phyloP scores from a whole-genome alignment of 2,329 filamentous ascomycete genomes.

The Colletotrichum sansevieriae region DNA sequence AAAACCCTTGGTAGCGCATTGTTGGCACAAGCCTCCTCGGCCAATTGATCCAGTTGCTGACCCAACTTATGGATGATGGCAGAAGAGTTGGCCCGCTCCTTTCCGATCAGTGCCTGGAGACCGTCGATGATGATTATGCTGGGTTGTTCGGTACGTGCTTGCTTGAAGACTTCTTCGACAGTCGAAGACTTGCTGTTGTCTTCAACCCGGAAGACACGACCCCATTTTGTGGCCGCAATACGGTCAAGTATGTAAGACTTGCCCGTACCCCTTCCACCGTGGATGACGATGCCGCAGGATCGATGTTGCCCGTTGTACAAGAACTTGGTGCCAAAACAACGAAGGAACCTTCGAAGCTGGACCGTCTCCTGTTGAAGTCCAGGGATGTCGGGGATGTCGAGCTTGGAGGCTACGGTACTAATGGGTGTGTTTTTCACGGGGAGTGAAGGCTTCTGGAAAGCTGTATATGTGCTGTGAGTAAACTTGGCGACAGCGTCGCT shows the following conservation, averaged over 20 bases:
- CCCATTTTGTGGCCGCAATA: slow-evolving; percentile 78
- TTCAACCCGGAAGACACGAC: slow-evolving; percentile 73
- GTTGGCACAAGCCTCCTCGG: slow-evolving; percentile 52
- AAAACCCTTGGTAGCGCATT: slow-evolving; percentile 69
- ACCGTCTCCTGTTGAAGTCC: slow-evolving; percentile 72
- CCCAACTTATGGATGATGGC: slow-evolving; percentile 65
- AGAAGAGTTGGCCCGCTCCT: slow-evolving; percentile 65
- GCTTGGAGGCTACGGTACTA: slow-evolving; percentile 42
- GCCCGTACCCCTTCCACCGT: slow-evolving; percentile 87
- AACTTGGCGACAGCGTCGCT: slow-evolving; percentile 60
- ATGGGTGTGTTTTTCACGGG: no score
- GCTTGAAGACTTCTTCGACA: slow-evolving; percentile 77
- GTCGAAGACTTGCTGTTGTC: slow-evolving; percentile 67
- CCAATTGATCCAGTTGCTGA: slow-evolving; percentile 69
- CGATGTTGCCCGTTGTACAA: slow-evolving; percentile 49
- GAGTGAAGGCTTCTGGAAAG: no score
- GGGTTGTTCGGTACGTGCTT: slow-evolving; percentile 76
- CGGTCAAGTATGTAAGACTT: slow-evolving; percentile 81
- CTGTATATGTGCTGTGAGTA: slow-evolving; percentile 44
- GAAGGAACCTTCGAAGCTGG: slow-evolving; percentile 75
- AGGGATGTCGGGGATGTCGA: slow-evolving; percentile 70
- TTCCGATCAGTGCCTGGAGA: slow-evolving; percentile 77
- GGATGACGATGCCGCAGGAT: slow-evolving; percentile 76
- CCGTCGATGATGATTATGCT: slow-evolving; percentile 85
- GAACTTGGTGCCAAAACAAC: slow-evolving; percentile 62